These are phyloP conservation scores for Lactarius sp. DNA, from an alignment of 768 basidiomycete species.

Conservation along the genomic window DNA sequence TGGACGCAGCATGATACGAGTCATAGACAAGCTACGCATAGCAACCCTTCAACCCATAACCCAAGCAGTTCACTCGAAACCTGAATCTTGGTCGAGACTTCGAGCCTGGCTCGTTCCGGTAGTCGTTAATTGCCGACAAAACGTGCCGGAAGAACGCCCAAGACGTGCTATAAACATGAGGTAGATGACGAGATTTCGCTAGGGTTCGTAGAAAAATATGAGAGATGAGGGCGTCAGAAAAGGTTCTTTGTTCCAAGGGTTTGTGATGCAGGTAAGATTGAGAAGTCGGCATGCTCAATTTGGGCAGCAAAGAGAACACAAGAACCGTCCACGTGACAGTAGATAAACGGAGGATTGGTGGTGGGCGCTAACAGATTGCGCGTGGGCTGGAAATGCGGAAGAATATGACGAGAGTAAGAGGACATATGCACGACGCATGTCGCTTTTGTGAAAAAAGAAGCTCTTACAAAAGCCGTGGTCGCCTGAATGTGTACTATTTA, in stretches of 20 bases:
- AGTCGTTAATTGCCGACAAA: slow-evolving; percentile 19
- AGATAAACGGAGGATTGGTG: not conserved
- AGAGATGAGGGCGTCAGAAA: not conserved
- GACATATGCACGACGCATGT: slow-evolving; percentile 21
- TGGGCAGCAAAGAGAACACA: not conserved
- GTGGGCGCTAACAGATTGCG: not conserved
- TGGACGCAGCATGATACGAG: not conserved
- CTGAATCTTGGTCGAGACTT: slow-evolving; percentile 8
- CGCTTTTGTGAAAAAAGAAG: slow-evolving; percentile 14
- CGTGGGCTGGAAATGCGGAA: not conserved
- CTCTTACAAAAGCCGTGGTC: slow-evolving; percentile 12
- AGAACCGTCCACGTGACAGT: slow-evolving; percentile 6
- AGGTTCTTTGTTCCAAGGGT: not conserved
- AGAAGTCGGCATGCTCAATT: not conserved
- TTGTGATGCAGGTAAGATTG: not conserved
- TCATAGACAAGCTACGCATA: slow-evolving; percentile 16
- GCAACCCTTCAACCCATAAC: slow-evolving; percentile 8
- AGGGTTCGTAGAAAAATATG: slow-evolving; percentile 2
- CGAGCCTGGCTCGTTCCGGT: slow-evolving; percentile 12
- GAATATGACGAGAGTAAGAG: slow-evolving; percentile 13
- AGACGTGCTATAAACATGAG: slow-evolving; percentile 22
- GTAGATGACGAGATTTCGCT: slow-evolving; percentile 16
- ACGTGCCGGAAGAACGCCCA: slow-evolving; percentile 14
- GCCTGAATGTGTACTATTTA: slow-evolving; percentile 21
- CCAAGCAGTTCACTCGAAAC: not conserved